Evolutionary conservation across 78 protist species (phyloP).

Genomic region (Dictyostelium firmibasis): DNA sequence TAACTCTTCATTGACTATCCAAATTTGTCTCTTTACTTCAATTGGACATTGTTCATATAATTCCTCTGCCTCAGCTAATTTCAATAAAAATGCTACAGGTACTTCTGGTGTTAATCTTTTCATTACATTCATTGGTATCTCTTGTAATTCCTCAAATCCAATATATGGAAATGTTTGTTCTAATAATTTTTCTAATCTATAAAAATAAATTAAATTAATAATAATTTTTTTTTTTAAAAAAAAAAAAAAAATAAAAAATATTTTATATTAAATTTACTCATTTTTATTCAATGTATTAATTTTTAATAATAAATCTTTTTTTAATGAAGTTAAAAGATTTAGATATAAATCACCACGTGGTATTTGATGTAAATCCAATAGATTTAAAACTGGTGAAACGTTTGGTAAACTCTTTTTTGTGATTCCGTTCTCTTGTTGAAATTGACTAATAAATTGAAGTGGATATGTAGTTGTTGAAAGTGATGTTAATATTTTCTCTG

Average conservation of each 20-base stretch:
- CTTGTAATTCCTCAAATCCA: conserved; percentile 57
- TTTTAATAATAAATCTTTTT: conserved; percentile 22
- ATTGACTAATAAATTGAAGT: conserved; percentile 49
- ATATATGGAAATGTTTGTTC: conserved; percentile 72
- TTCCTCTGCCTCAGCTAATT: conserved; percentile 30
- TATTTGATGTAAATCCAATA: conserved; percentile 74
- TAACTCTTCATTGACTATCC: conserved; percentile 40
- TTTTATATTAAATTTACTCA: not conserved
- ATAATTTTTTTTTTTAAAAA: not conserved
- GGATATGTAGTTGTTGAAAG: conserved; percentile 50
- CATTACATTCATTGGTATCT: conserved; percentile 74
- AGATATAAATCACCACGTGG: conserved; percentile 34
- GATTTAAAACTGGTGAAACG: conserved; percentile 49
- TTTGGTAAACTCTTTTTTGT: conserved; percentile 29
- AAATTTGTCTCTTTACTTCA: conserved; percentile 64
- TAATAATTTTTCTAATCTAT: conserved; percentile 54
- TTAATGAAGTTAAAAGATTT: conserved; percentile 2
- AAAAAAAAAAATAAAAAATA: not conserved
- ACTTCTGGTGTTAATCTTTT: conserved; percentile 42
- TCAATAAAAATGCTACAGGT: conserved; percentile 49
- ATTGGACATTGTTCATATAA: conserved; percentile 74
- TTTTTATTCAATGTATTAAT: not conserved
- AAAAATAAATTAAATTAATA: not conserved
- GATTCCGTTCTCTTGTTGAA: conserved; percentile 53
- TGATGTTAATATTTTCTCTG: conserved; percentile 40